Evolutionary conservation across 495 filamentous ascomycete species (phyloP).

Genomic region (Neurospora sp.): DNA sequence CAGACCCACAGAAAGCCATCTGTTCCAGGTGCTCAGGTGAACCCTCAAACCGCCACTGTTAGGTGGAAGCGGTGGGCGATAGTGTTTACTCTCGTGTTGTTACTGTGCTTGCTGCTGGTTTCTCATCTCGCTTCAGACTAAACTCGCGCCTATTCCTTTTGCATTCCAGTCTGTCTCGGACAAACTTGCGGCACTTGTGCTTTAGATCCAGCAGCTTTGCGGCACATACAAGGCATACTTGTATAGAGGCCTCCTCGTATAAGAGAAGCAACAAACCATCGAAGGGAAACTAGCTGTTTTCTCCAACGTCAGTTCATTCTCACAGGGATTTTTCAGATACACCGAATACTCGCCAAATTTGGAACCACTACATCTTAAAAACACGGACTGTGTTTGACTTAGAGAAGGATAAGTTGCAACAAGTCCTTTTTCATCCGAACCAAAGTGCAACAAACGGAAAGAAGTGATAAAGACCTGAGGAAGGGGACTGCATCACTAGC

Average conservation of each 20-base stretch:
- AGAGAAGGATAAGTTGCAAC: background rate
- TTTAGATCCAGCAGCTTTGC: background rate
- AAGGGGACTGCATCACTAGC: background rate
- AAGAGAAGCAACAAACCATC: background rate
- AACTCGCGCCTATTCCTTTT: background rate
- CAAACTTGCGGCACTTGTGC: background rate
- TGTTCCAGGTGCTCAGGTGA: background rate
- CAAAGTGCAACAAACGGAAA: background rate
- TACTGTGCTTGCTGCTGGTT: background rate
- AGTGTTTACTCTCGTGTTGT: background rate
- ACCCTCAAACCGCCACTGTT: background rate
- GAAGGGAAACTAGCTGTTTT: background rate
- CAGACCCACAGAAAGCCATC: slow-evolving; percentile 1
- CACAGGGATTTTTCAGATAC: background rate
- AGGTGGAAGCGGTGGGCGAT: background rate
- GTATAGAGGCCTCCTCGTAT: background rate
- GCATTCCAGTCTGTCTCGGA: background rate
- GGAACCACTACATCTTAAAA: background rate
- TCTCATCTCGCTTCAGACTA: background rate
- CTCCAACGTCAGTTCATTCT: background rate
- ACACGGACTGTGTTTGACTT: background rate
- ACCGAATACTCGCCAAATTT: background rate
- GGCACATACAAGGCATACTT: background rate
- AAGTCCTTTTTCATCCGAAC: background rate
- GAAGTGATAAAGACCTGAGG: background rate